Conservation (phyloP, 257 asterid genomes). For the Catharanthus roseus region DNA sequence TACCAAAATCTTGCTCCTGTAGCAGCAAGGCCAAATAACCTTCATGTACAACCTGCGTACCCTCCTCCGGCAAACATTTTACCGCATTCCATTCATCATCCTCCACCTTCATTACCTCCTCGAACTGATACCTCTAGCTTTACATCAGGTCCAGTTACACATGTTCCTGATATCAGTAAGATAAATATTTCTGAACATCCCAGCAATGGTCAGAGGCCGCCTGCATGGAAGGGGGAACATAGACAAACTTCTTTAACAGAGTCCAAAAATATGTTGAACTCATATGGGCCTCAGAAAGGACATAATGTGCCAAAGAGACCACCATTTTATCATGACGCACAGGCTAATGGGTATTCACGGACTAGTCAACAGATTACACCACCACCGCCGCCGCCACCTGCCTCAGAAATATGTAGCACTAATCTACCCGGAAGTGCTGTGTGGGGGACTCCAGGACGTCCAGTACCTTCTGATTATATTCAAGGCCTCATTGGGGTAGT, state of each 20-base stretch:
- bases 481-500: slow-evolving; percentile 78
- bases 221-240: slow-evolving; percentile 36
- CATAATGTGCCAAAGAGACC: slow-evolving; percentile 33
- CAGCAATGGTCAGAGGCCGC: slow-evolving; percentile 26
- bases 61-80: slow-evolving; percentile 31
- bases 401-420: slow-evolving; percentile 34
- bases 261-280: slow-evolving; percentile 31
- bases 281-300: slow-evolving; percentile 43
- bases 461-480: slow-evolving; percentile 60
- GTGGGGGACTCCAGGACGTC: slow-evolving; percentile 68
- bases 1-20: slow-evolving; percentile 48
- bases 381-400: slow-evolving; percentile 9
- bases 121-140: slow-evolving; percentile 30
- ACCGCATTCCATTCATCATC: slow-evolving; percentile 26
- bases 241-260: slow-evolving; percentile 47
- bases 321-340: slow-evolving; percentile 31
- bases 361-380: slow-evolving; percentile 42
- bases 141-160: slow-evolving; percentile 24
- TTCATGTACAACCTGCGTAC: slow-evolving; percentile 35
- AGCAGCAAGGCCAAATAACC: slow-evolving; percentile 41
- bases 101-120: slow-evolving; percentile 18
- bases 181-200: slow-evolving; percentile 29
- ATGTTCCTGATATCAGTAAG: slow-evolving; percentile 34
- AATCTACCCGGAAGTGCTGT: slow-evolving; percentile 34
- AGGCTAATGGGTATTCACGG: slow-evolving; percentile 34